These are phyloP conservation scores for Basidioascus undulatus DNA, from an alignment of 768 basidiomycete species.

Conservation along the genomic window DNA sequence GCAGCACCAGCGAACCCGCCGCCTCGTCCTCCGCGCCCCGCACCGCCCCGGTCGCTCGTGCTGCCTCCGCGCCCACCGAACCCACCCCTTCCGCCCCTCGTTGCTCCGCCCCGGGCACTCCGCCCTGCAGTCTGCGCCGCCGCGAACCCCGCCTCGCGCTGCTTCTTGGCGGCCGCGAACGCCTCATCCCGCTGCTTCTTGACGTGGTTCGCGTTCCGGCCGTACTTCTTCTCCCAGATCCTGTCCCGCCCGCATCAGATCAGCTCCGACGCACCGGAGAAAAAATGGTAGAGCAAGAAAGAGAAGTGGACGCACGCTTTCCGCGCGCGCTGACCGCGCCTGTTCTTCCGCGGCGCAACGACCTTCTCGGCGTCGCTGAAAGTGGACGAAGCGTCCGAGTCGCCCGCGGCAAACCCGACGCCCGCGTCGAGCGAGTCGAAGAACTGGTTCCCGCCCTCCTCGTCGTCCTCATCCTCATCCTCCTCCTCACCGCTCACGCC, in stretches of 20 bases:
- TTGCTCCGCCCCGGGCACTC: not conserved
- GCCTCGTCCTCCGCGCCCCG: not conserved
- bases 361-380: conserved; percentile 1
- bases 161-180: conserved; percentile 6
- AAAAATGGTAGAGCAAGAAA: not conserved
- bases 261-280: not conserved
- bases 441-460: conserved; percentile 3
- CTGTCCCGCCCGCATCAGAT: conserved; percentile 21
- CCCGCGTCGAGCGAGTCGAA: conserved; percentile 2
- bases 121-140: conserved; percentile 1
- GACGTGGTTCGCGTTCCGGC: conserved; percentile 72
- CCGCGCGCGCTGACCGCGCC: conserved; percentile 80
- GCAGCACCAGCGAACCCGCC: not conserved
- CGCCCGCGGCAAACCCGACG: conserved; percentile 5
- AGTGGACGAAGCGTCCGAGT: conserved; percentile 3
- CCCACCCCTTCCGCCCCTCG: conserved; percentile 1
- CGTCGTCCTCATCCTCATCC: conserved; percentile 6
- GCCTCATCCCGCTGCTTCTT: conserved; percentile 28
- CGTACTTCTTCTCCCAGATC: conserved; percentile 96
- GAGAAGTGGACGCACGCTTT: conserved; percentile 45
- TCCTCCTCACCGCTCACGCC: not conserved
- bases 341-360: conserved; percentile 41
- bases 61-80: conserved; percentile 1
- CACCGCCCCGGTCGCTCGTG: conserved; percentile 3
- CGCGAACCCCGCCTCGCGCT: conserved; percentile 6